Percentiles rank a stretch among this genome's conserved stretches.
Evolutionary conservation across 1,284 basidiomycete genomes (phyloP).

Genomic region (Ustilago curta): DNA sequence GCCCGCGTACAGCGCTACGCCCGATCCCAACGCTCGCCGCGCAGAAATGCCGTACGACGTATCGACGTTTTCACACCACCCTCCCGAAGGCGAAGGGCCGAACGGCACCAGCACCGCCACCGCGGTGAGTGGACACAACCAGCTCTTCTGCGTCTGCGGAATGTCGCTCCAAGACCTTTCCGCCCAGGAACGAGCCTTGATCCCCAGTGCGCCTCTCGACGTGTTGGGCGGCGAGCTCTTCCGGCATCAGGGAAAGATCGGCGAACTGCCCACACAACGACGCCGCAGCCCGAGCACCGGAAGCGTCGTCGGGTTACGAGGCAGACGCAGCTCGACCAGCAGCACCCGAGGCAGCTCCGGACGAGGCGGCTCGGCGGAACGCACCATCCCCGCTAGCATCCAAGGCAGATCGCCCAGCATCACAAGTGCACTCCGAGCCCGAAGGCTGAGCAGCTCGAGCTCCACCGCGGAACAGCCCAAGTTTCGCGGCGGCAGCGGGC

Average conservation of each 20-base stretch:
- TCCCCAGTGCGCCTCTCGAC: constrained; percentile 55
- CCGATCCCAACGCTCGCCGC: constrained; percentile 29
- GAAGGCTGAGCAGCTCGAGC: constrained; percentile 16
- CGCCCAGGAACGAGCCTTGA: constrained; percentile 60
- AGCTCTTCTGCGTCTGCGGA: constrained; percentile 68
- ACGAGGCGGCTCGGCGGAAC: not conserved
- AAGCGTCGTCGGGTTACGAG: constrained; percentile 34
- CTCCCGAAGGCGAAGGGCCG: constrained; percentile 16
- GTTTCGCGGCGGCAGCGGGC: constrained; percentile 21
- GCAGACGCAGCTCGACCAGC: constrained; percentile 26
- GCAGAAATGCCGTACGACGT: constrained; percentile 61
- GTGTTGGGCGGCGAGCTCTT: constrained; percentile 51
- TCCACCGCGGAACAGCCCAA: not conserved
- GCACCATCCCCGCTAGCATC: constrained; percentile 42
- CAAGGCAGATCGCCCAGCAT: constrained; percentile 34
- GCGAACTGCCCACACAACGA: constrained; percentile 48
- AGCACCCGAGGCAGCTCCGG: constrained; percentile 14
- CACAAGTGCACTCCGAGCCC: constrained; percentile 18
- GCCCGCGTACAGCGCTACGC: constrained; percentile 58
- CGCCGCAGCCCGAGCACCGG: constrained; percentile 24
- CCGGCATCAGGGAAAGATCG: constrained; percentile 62
- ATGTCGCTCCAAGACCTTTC: constrained; percentile 63
- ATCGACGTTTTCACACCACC: constrained; percentile 28
- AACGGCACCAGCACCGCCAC: constrained; percentile 48
- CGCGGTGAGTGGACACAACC: constrained; percentile 51